Conservation (phyloP, 2,329 filamentous ascomycete species). For the Tolypocladium paradoxum region DNA sequence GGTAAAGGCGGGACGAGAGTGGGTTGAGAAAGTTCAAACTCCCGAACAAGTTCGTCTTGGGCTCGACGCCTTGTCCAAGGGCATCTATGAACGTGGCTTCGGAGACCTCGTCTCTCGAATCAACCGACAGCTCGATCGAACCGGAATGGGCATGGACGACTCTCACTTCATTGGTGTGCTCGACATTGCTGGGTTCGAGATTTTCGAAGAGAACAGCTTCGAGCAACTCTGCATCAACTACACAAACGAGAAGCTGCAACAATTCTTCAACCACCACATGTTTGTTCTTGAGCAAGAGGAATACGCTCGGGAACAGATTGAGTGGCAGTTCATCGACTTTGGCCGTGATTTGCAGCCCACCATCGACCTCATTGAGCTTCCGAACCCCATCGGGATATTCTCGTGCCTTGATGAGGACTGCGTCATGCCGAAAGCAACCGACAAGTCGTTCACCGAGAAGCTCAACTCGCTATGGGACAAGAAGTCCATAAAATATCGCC, state of each 20-base stretch:
- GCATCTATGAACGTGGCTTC: constrained; percentile 94
- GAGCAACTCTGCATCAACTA: constrained; percentile 99
- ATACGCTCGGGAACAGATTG: constrained; percentile 93
- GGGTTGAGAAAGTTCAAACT: constrained; percentile 97
- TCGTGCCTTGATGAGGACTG: constrained; percentile 96
- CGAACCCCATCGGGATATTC: constrained; percentile 97
- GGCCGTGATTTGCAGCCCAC: constrained; percentile 94
- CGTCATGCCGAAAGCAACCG: constrained; percentile 97
- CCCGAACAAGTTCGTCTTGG: constrained; percentile 88
- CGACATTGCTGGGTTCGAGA: constrained; percentile 98
- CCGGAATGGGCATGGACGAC: constrained; percentile 72
- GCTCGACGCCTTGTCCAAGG: constrained; percentile 86
- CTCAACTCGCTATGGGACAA: constrained; percentile 95
- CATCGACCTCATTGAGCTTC: constrained; percentile 90
- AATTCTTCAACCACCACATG: constrained; percentile 99
- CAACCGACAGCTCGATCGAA: constrained; percentile 84
- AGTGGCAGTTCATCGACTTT: constrained; percentile 99
- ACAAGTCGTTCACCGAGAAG: constrained; percentile 95
- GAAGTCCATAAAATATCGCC: constrained; percentile 86
- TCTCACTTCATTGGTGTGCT: constrained; percentile 95
- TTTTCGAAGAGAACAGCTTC: constrained; percentile 97
- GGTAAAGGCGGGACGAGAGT: constrained; percentile 92
- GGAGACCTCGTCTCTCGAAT: constrained; percentile 86
- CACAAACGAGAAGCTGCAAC: constrained; percentile 97
- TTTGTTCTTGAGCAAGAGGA: constrained; percentile 98